Conservation (phyloP, 139 green algal genomes). For the Micractinium conductrix region DNA sequence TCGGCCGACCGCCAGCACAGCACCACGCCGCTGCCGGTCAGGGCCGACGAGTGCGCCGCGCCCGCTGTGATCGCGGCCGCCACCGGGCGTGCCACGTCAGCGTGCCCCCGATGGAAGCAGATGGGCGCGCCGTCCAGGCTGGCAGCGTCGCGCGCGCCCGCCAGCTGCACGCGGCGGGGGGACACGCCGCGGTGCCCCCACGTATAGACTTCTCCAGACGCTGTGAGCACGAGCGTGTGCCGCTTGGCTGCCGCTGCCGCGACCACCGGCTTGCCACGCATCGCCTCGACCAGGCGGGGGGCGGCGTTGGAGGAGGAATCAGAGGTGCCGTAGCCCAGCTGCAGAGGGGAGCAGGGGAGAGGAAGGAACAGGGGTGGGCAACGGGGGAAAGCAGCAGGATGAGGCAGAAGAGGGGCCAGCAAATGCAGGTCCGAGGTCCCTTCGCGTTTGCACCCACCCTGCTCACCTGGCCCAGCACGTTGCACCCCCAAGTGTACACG, state of each 20-base stretch:
- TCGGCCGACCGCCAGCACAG: conserved; percentile 77
- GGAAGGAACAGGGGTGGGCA: background rate
- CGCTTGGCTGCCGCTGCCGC: conserved; percentile 84
- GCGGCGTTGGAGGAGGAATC: conserved; percentile 73
- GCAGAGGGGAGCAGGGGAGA: conserved; percentile 18
- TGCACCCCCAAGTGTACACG: conserved; percentile 87
- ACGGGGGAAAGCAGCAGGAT: too few species aligned
- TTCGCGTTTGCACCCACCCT: too few species aligned
- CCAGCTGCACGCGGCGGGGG: conserved; percentile 67
- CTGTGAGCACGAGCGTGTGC: conserved; percentile 85
- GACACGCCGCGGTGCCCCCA: conserved; percentile 87
- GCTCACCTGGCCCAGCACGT: conserved; percentile 56
- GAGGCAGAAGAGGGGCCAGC: too few species aligned
- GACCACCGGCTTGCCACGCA: conserved; percentile 75
- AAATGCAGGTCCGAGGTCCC: too few species aligned
- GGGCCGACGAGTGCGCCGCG: conserved; percentile 64
- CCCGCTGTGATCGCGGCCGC: conserved; percentile 75
- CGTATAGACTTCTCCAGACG: conserved; percentile 80
- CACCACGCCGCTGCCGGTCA: conserved; percentile 75
- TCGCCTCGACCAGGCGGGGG: conserved; percentile 80
- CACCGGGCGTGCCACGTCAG: conserved; percentile 68
- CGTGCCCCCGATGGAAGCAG: conserved; percentile 76
- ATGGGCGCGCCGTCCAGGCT: conserved; percentile 23
- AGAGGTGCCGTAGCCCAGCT: conserved; percentile 87
- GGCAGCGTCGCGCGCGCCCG: conserved; percentile 36